These are phyloP conservation scores for Aquanectria penicillioides DNA, from an alignment of 2,329 filamentous ascomycete species.

Conservation along the genomic window DNA sequence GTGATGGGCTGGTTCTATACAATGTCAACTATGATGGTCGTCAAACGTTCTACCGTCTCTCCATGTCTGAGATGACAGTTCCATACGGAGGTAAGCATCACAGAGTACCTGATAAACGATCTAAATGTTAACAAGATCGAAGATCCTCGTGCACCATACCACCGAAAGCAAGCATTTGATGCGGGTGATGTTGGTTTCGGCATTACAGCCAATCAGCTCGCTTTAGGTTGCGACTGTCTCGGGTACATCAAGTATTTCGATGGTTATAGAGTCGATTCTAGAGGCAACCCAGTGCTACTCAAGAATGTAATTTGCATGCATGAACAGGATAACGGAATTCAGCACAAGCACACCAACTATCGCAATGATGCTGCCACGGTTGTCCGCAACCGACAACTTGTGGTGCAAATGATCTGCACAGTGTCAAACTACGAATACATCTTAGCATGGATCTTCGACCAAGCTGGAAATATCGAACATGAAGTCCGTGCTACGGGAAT, in stretches of 20 bases:
- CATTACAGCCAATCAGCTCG: conserved; percentile 73
- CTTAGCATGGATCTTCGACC: conserved; percentile 65
- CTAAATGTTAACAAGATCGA: conserved; percentile 71
- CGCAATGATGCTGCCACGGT: conserved; percentile 70
- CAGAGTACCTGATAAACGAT: too few relatives aligned
- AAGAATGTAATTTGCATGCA: conserved; percentile 74
- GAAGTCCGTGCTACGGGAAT: conserved; percentile 75
- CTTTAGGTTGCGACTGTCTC: conserved; percentile 69
- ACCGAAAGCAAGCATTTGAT: conserved; percentile 73
- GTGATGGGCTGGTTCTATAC: conserved; percentile 73
- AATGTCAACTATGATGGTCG: conserved; percentile 59
- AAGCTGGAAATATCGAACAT: conserved; percentile 68
- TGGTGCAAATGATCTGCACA: conserved; percentile 75
- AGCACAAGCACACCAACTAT: conserved; percentile 79
- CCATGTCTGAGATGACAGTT: conserved; percentile 53
- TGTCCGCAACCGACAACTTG: conserved; percentile 68
- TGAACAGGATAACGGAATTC: conserved; percentile 75
- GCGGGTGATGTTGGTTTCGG: conserved; percentile 76
- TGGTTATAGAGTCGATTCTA: conserved; percentile 62
- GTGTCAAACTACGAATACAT: conserved; percentile 76
- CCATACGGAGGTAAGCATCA: too few relatives aligned
- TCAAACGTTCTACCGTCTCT: conserved; percentile 62
- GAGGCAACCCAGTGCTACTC: conserved; percentile 62
- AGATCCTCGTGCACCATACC: conserved; percentile 75
- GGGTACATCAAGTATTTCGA: conserved; percentile 75